Evolutionary conservation across 805 yeast genomes (phyloP).

Genomic region (Isabelozyma rhagii): DNA sequence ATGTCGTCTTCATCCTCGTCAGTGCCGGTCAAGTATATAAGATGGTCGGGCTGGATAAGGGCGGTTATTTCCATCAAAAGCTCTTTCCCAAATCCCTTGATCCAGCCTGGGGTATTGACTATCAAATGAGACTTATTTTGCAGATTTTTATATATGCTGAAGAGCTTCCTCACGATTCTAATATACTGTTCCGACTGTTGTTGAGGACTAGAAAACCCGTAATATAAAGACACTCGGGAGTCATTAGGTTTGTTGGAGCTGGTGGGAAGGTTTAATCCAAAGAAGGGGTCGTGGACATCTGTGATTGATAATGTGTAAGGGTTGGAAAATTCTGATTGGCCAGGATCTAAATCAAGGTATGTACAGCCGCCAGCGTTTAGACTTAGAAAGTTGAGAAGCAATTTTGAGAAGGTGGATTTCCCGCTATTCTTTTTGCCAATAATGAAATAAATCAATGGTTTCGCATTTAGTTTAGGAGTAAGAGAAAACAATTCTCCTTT

Average conservation of each 20-base stretch:
- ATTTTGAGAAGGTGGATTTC: slow-evolving; percentile 66
- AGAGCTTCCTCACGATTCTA: slow-evolving; percentile 37
- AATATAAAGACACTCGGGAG: slow-evolving; percentile 28
- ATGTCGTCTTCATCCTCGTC: slow-evolving; percentile 14
- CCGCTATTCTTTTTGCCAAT: slow-evolving; percentile 78
- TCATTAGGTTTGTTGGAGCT: slow-evolving; percentile 7
- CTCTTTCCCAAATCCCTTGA: slow-evolving; percentile 79
- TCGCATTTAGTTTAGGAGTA: slow-evolving; percentile 4
- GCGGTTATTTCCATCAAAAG: slow-evolving; percentile 50
- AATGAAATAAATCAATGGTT: slow-evolving; percentile 29
- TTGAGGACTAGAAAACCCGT: slow-evolving; percentile 70
- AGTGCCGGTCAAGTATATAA: slow-evolving; percentile 45
- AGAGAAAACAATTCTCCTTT: not conserved
- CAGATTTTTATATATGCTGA: slow-evolving; percentile 24
- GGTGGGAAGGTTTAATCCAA: slow-evolving; percentile 25
- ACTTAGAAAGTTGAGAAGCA: slow-evolving; percentile 49
- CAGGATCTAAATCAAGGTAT: slow-evolving; percentile 81
- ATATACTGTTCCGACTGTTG: slow-evolving; percentile 60
- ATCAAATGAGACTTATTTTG: slow-evolving; percentile 41
- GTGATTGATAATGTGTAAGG: slow-evolving; percentile 70
- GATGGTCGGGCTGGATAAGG: slow-evolving; percentile 49
- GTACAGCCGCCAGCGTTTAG: slow-evolving; percentile 30
- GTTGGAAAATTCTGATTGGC: slow-evolving; percentile 74
- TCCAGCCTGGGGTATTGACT: slow-evolving; percentile 88
- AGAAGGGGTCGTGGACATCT: slow-evolving; percentile 20